phyloP scores from a whole-genome alignment of 352 stramenopile species.

The Phytophthora pini region DNA sequence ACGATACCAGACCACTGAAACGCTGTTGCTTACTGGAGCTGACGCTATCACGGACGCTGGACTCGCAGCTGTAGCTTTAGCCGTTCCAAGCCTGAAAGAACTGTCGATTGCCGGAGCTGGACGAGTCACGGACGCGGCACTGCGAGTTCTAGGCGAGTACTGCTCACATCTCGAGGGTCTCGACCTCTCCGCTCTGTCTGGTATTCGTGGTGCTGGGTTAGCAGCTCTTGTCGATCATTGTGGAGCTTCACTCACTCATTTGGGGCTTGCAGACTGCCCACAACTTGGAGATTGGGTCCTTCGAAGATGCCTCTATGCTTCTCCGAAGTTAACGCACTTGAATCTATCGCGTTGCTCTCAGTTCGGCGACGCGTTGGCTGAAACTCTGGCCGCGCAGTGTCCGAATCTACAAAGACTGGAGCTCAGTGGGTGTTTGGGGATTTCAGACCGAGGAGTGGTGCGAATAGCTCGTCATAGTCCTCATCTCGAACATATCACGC shows the following conservation, averaged over 20 bases:
- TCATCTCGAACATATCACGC: constrained; percentile 76
- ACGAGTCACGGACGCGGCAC: constrained; percentile 59
- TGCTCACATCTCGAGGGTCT: constrained; percentile 56
- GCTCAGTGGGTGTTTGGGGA: constrained; percentile 75
- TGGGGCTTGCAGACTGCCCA: constrained; percentile 60
- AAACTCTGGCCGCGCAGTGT: constrained; percentile 81
- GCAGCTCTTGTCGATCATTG: constrained; percentile 72
- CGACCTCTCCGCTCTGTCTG: constrained; percentile 54
- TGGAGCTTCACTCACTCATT: constrained; percentile 26
- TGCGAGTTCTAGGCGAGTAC: constrained; percentile 59
- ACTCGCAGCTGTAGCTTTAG: constrained; percentile 56
- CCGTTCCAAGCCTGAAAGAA: constrained; percentile 56
- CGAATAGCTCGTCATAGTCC: constrained; percentile 79
- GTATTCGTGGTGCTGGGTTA: constrained; percentile 64
- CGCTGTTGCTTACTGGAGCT: constrained; percentile 67
- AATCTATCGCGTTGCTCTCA: constrained; percentile 83
- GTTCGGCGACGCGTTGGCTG: constrained; percentile 86
- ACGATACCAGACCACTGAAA: constrained; percentile 42
- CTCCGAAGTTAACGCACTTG: constrained; percentile 52
- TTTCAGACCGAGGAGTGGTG: constrained; percentile 89
- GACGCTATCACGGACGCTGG: constrained; percentile 71
- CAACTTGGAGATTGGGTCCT: constrained; percentile 78
- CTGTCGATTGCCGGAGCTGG: constrained; percentile 57
- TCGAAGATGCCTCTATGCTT: constrained; percentile 69
- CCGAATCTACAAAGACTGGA: constrained; percentile 67